These are phyloP conservation scores for Gossypium schwendimanii DNA, from an alignment of 441 rosid genomes.

Conservation along the genomic window DNA sequence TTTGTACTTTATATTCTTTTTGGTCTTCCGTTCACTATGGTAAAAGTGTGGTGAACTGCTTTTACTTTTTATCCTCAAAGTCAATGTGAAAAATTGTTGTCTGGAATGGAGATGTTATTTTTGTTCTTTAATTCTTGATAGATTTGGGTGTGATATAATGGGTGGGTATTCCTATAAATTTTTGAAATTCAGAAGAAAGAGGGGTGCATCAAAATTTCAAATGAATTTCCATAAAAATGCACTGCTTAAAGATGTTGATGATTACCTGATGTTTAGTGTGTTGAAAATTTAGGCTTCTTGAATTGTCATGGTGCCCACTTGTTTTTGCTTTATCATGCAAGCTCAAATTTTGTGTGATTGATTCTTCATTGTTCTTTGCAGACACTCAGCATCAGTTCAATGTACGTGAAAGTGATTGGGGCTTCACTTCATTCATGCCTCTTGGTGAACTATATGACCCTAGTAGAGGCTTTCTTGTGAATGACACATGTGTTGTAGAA, in stretches of 20 bases:
- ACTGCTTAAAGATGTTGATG: neutral
- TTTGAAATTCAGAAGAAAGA: neutral
- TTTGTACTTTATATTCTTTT: neutral
- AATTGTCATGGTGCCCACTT: neutral
- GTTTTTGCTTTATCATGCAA: neutral
- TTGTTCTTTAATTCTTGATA: neutral
- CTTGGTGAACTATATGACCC: slow-evolving; percentile 66
- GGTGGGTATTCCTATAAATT: neutral
- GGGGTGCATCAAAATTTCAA: neutral
- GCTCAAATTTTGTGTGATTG: neutral
- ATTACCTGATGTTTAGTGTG: neutral
- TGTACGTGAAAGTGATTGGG: slow-evolving; percentile 73
- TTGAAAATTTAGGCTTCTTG: neutral
- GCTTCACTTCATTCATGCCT: slow-evolving; percentile 72
- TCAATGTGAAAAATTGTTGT: neutral
- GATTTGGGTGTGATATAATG: neutral
- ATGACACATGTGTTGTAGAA: slow-evolving; percentile 53
- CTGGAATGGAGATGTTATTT: neutral
- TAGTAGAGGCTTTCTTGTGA: slow-evolving; percentile 56
- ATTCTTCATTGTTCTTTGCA: slow-evolving; percentile 22
- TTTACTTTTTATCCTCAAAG: neutral
- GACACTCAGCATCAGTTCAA: slow-evolving; percentile 69
- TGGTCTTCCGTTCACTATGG: neutral
- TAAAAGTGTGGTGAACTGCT: neutral
- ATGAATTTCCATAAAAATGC: slow-evolving; percentile 1